Evolutionary conservation across 495 filamentous ascomycete genomes (phyloP).

Genomic region (Hypoxylon fuscum): DNA sequence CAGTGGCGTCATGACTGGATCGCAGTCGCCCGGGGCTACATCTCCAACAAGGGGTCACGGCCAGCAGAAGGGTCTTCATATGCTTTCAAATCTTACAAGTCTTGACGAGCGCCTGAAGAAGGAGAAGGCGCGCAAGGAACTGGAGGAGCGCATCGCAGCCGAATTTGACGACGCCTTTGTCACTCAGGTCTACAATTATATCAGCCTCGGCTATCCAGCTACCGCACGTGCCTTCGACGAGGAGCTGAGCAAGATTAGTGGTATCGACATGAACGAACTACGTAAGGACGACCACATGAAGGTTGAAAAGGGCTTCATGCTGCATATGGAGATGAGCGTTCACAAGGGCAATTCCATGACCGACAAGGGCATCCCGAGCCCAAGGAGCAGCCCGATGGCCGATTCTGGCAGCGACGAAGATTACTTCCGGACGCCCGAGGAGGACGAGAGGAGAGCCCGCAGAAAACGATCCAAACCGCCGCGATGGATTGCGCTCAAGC

Average conservation of each 20-base stretch:
- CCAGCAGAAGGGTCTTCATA: constrained; percentile 53
- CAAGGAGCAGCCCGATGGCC: constrained; percentile 18
- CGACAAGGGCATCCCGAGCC: constrained; percentile 13
- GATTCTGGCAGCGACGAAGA: constrained; percentile 43
- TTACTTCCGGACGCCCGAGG: constrained; percentile 44
- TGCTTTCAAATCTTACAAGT: constrained; percentile 57
- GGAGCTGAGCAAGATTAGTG: constrained; percentile 81
- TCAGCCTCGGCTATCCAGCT: constrained; percentile 88
- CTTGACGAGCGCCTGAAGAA: constrained; percentile 59
- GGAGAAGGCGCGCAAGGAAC: constrained; percentile 58
- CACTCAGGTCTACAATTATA: constrained; percentile 95
- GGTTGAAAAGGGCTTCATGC: constrained; percentile 73
- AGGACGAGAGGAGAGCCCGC: constrained; percentile 47
- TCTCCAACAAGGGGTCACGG: constrained; percentile 37
- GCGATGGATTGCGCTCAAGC: constrained; percentile 81
- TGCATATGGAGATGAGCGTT: constrained; percentile 60
- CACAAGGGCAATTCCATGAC: constrained; percentile 33
- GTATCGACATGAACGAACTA: constrained; percentile 70
- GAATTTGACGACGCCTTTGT: constrained; percentile 87
- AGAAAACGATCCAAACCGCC: constrained; percentile 60
- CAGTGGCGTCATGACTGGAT: constrained; percentile 26
- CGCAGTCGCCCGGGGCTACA: constrained; percentile 23
- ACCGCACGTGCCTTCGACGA: constrained; percentile 82
- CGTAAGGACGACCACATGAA: constrained; percentile 74
- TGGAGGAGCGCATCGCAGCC: constrained; percentile 62